Evolutionary conservation across 805 yeast species (phyloP), one percentile per base, ranked within the genome.

Genomic region (Scheffersomyces ergatensis): DNA sequence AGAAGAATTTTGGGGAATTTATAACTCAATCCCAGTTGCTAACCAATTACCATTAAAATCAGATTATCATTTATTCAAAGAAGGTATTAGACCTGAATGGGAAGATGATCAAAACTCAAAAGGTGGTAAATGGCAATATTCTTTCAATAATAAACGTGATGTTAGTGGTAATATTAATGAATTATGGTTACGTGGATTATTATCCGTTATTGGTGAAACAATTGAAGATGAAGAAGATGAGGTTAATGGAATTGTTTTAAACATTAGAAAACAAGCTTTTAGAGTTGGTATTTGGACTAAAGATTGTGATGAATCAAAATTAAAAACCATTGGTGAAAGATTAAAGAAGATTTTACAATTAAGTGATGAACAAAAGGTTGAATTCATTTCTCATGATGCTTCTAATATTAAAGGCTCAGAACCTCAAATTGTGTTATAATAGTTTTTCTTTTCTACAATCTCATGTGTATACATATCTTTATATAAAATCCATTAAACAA

Each of bases 1-100:
- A 38, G 99, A 93, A 73, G 97, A 92, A 66, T 93, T 93, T 73
- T 93, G 99, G 99, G 99, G 98, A 19, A 85, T 92, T 51, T 86
- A 81, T 75, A 90, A 93, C 67, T 85, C 95, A 33, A 83, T 93
- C 54, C 98, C 98, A 51, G 82, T 81, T 55, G 96, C 96, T 38
- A 80, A 81, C 48, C 96, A 89, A 61, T 77, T 93, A 61, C 98
- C 98, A 54, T 60, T 84, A 57, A 87, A 83, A 67, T 86, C 97
- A 11, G 98, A 93, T 69, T 92, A 92, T 71, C 96, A 93, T 64
- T 80, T 92, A 58, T 93, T 93, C 76, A 85, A 92, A 71, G 86
- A 85, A 62, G 96, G 89, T 43, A 82, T 93, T 57, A 85, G 88
- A 66, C 99, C 99, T 42, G 98, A 93, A 76, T 93, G 99, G 99